Conservation (phyloP, 1,284 basidiomycete genomes). For the Agaricales sp. region DNA sequence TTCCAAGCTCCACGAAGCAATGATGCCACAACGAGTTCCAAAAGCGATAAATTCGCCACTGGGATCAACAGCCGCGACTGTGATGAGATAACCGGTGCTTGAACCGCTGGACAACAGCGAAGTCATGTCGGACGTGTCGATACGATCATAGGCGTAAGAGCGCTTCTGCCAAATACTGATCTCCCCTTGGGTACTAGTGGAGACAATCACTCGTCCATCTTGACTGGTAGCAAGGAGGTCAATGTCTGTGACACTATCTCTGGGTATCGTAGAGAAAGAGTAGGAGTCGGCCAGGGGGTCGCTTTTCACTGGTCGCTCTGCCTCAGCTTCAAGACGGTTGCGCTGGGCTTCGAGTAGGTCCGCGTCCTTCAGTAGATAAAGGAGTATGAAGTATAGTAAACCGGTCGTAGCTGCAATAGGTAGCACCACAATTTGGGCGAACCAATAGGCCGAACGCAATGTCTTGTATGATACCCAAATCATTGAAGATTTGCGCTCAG, state of each 20-base stretch:
- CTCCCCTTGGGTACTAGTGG: conserved; percentile 73
- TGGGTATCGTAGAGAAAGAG: conserved; percentile 62
- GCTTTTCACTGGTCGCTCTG: conserved; percentile 18
- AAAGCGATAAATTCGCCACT: conserved; percentile 48
- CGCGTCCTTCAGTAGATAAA: conserved; percentile 89
- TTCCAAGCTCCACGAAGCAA: conserved; percentile 38
- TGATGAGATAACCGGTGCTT: conserved; percentile 36
- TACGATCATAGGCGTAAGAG: conserved; percentile 29
- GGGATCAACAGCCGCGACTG: conserved; percentile 48
- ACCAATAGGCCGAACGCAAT: conserved; percentile 52
- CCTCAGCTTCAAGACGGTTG: conserved; percentile 38
- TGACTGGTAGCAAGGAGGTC: conserved; percentile 68
- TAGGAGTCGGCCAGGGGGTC: conserved; percentile 35
- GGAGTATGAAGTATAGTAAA: conserved; percentile 67
- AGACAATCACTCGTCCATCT: conserved; percentile 53
- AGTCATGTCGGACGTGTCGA: conserved; percentile 43
- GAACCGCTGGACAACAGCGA: conserved; percentile 37
- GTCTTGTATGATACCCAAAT: conserved; percentile 36
- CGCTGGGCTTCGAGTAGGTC: conserved; percentile 85
- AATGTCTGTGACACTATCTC: conserved; percentile 72
- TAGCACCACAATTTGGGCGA: conserved; percentile 74
- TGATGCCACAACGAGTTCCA: conserved; percentile 50
- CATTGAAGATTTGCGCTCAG: conserved; percentile 22
- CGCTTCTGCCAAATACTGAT: conserved; percentile 54
- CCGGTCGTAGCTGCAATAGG: conserved; percentile 78